Percentiles rank a stretch among this genome's conserved stretches.
These are phyloP conservation scores for Diutina catenulata DNA, from an alignment of 1,139 yeast species.

Conservation along the genomic window DNA sequence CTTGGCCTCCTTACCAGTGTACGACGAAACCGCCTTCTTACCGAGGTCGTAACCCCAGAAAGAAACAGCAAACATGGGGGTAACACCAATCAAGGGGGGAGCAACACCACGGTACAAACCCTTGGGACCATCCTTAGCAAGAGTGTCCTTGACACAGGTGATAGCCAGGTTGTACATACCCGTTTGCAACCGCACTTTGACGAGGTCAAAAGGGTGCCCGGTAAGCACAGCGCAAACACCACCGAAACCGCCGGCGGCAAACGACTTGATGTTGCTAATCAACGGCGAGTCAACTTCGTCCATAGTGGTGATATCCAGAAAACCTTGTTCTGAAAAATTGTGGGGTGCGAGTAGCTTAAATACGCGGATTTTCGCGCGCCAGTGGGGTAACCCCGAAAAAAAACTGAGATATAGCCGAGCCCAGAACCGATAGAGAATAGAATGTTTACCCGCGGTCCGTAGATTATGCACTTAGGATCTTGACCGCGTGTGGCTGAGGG, in stretches of 20 bases:
- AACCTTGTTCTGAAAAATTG: too few species aligned
- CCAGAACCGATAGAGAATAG: too few species aligned
- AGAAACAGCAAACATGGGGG: conserved; percentile 96
- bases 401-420: too few species aligned
- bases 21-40: conserved; percentile 50
- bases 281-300: conserved; percentile 40
- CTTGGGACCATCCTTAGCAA: conserved; percentile 58
- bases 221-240: conserved; percentile 71
- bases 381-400: too few species aligned
- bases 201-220: conserved; percentile 92
- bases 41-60: conserved; percentile 98
- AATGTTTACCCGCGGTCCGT: too few species aligned
- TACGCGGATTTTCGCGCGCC: too few species aligned
- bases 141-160: conserved; percentile 57
- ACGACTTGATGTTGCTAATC: conserved; percentile 55
- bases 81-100: conserved; percentile 88
- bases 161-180: conserved; percentile 50
- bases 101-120: conserved; percentile 84
- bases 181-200: conserved; percentile 85
- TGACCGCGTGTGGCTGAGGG: too few species aligned
- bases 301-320: too few species aligned
- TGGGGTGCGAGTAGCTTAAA: too few species aligned
- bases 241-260: conserved; percentile 77
- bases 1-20: conserved; percentile 27
- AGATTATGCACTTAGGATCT: too few species aligned